Evolutionary conservation across 2,329 filamentous ascomycete genomes (phyloP), one percentile per base, ranked within the genome.

Genomic region (Emmonsiellopsis sp.): DNA sequence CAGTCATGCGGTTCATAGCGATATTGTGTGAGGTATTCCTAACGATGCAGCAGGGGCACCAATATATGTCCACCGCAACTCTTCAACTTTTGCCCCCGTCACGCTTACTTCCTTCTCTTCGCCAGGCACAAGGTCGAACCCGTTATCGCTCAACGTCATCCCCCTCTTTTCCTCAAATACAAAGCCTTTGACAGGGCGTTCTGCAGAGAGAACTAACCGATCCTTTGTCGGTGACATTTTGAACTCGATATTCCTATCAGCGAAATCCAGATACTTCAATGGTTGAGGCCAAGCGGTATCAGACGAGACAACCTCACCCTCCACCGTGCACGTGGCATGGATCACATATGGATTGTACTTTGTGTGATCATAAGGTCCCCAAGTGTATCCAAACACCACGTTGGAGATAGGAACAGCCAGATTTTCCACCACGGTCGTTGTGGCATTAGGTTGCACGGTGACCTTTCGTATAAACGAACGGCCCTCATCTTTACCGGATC

Each of bases 271-370:
- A 55, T 87, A 84, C 72, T 87, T 87, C 58, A 87, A 70, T 31
- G 84, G 84, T 63, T 87, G 83, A 0, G 83, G 83, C 83, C 84
- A 87, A 68, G 85, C 85, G 65, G 86, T 78, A 54, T 82, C 80
- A 40, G 83, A 73, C 2, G 84, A 82, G 7, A 84, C 67, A 59
- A 81, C 77, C 54, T 66, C 69, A 15, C 75, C 80, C 11, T 74
- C 63, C 43, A 70, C 61, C 30, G 57, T 58, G 34, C 79, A 13
- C 5, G 1, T 20, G 30, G 46, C 46, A 35, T 31, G 30, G 37
- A 85, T 61, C n/a, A 81, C 78, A 65, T 80, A 77, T 43, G 78
- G 73, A 62, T 81, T 78, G 54, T 78, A 72, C 44, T 72, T 67
- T 41, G 70, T 65, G 52, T 56, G 52, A 48, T 80, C 35, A 38